Evolutionary conservation across 2,329 filamentous ascomycete genomes (phyloP).

Genomic region (Microascus cirrosus): DNA sequence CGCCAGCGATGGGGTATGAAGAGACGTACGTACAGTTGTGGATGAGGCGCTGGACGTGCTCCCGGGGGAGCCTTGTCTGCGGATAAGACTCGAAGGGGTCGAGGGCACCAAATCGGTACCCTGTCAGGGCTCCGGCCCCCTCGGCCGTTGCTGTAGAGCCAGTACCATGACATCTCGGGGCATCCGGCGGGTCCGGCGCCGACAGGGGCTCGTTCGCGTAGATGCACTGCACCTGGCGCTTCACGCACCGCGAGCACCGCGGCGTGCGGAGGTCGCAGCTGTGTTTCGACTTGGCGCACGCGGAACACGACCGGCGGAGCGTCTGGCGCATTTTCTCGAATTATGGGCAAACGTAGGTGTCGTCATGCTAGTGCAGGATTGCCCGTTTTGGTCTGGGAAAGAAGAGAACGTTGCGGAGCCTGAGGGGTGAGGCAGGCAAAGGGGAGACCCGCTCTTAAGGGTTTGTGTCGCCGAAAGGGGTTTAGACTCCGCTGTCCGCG

Average conservation of each 20-base stretch:
- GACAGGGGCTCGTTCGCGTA: conserved; percentile 44
- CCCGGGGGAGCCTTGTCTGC: conserved; percentile 34
- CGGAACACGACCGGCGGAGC: conserved; percentile 44
- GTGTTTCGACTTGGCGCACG: conserved; percentile 44
- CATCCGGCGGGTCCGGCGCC: conserved; percentile 6
- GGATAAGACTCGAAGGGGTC: conserved; percentile 49
- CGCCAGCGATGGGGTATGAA: background rate
- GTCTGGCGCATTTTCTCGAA: conserved; percentile 37
- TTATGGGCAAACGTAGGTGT: background rate
- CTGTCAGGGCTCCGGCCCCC: conserved; percentile 9
- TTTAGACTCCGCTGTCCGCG: conserved; percentile 17
- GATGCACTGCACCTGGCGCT: conserved; percentile 31
- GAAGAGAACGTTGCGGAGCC: background rate
- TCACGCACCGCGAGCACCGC: conserved; percentile 41
- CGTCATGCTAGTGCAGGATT: background rate
- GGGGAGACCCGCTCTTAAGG: background rate
- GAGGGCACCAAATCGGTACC: conserved; percentile 20
- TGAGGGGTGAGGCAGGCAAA: background rate
- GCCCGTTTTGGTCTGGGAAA: background rate
- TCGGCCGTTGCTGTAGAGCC: background rate
- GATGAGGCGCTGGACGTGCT: conserved; percentile 42
- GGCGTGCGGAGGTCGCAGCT: conserved; percentile 43
- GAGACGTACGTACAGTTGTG: conserved; percentile 35
- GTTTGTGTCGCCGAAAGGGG: conserved; percentile 11
- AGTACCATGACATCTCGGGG: background rate